Evolutionary conservation across 1,139 yeast species (phyloP), one percentile per base, ranked within the genome.

Genomic region (Protomyces lactucae-debilis): DNA sequence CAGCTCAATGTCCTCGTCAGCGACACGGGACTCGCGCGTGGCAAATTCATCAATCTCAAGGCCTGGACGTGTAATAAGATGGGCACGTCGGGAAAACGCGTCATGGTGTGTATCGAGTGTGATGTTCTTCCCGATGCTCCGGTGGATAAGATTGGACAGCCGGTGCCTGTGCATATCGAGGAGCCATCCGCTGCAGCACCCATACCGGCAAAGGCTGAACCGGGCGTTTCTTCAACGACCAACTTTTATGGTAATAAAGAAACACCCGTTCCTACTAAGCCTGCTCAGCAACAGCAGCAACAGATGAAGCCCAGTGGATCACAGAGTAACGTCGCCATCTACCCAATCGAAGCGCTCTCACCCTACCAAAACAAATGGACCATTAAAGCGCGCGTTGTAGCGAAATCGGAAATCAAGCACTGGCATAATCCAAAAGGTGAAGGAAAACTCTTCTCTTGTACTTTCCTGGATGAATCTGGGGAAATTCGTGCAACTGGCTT

Each of bases 401-500:
- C 82, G 75, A 93, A 93, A 75, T 85, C 95, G 64, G 97, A 91
- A 68, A 81, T 93, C 71, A 86, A 91, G 76, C 87, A 88, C 52
- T 95, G 95, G 93, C 83, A 88, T 61, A 91, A 91, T 72, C 85
- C 85, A 66, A 82, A 86, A 71, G 96, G 97, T 67, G 91, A 87
- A 69, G 99, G 99, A 64, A 88, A 89, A 74, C 81, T 95, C 67
- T 90, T 95, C 78, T 87, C 87, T 71, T 90, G 90, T 52, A 89
- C 91, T 70, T 84, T 95, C 69, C 78, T 92, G 69, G 99, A 95
- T 74, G 96, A 95, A 74, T 87, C 97, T 5, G 97, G 95, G 72
- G 99, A 93, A 77, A 95, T 95, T 71, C 83, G 95, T 72, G 98
- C 96, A 16, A 91, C 98, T 8, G 97, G 95, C 3, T 95, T 95